Base-by-base conservation (phyloP, 768 basidiomycete genomes). In the Tricholoma hemisulphureum region DNA sequence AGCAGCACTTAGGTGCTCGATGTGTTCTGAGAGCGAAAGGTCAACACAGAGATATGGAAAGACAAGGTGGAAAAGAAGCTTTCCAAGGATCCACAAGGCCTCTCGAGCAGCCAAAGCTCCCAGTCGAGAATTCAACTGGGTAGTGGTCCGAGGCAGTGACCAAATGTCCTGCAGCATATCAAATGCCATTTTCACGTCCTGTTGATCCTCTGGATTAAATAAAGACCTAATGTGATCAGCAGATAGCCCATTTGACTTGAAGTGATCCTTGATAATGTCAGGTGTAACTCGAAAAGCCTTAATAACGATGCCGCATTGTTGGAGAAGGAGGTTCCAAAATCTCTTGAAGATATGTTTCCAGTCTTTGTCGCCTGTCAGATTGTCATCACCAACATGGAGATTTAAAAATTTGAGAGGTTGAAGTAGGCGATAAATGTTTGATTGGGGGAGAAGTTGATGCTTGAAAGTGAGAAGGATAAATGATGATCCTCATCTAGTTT, bases 321-420 rank as follows among this genome's bases (percentile, higher is more conserved):
- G 67, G 51, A 71, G 46, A 18, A 71, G 51, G 2, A 71, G 64
- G 34, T 65, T 65, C 1, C 64, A 60, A 7, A 62, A 54, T 1
- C 63, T 56, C 48, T 72, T 71, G 58, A 72, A 56, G n/a, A 71
- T 48, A 58, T 75, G 65, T 62, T 72, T 71, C 61, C 63, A 63
- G 58, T 71, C 70, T 45, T 71, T 73, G 62, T 73, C 66, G 8
- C 58, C 58, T 0, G 71, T 73, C 0, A 73, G 49, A 41, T 74
- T 70, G 45, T 74, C 64, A 11, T 64, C 58, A 4, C 73, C 73
- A 29, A 70, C 65, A 13, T 55, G 57, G 1, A 69, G n/a, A n/a
- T n/a, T n/a, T n/a, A n/a, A n/a, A n/a, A n/a, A n/a, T n/a, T n/a
- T n/a, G n/a, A n/a, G n/a, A n/a, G n/a, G n/a, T n/a, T n/a, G n/a